A percentile compares a stretch with the other conserved stretches of the same genome.
These are phyloP conservation scores for Cyclotella sp. DNA, from an alignment of 108 stramenopile genomes.

Conservation along the genomic window DNA sequence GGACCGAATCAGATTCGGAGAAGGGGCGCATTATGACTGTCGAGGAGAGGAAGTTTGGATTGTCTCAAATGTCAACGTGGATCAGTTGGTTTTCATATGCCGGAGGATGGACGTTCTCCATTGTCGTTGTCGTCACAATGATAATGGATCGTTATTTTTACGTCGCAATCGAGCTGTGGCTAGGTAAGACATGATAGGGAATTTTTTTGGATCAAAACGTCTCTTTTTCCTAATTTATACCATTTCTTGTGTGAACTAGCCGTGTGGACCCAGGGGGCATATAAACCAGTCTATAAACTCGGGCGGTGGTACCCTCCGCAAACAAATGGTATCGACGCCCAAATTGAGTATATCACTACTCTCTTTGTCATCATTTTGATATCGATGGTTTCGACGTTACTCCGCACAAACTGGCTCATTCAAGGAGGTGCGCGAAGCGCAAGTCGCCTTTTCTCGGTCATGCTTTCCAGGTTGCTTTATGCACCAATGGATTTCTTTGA, in stretches of 20 bases:
- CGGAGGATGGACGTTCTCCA: conserved; percentile 68
- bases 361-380: conserved; percentile 55
- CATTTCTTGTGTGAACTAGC: conserved; percentile 26
- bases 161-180: conserved; percentile 84
- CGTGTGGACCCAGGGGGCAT: conserved; percentile 71
- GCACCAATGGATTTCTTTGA: conserved; percentile 94
- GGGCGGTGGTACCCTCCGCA: conserved; percentile 70
- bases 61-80: conserved; percentile 76
- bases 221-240: background rate
- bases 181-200: conserved; percentile 24
- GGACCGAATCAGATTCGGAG: conserved; percentile 14
- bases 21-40: conserved; percentile 43
- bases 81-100: conserved; percentile 81
- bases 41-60: conserved; percentile 81
- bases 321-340: conserved; percentile 63
- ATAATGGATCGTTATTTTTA: conserved; percentile 77
- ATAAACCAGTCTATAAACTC: conserved; percentile 52
- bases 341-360: conserved; percentile 62
- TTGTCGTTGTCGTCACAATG: conserved; percentile 57
- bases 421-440: conserved; percentile 46
- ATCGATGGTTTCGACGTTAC: conserved; percentile 55
- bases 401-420: conserved; percentile 64
- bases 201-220: background rate
- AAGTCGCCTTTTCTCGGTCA: conserved; percentile 31
- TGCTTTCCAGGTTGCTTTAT: conserved; percentile 60